Base-by-base conservation (phyloP, 768 basidiomycete genomes). In the Termitomyces eurrhizus region DNA sequence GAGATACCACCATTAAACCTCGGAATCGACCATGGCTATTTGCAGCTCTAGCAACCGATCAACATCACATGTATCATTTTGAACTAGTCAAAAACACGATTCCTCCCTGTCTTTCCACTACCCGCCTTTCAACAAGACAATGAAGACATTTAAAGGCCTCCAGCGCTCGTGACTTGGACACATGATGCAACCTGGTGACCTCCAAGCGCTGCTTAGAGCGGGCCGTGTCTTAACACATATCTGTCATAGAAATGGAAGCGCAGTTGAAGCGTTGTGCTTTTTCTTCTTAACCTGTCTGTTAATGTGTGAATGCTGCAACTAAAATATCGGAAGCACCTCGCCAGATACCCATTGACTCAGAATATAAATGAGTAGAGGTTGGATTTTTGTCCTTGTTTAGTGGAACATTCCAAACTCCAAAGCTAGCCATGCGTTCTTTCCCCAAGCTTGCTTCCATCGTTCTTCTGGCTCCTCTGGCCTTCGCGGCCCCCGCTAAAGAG, bases 401-500 rank as follows among this genome's bases (percentile, higher is more conserved):
- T 41, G 18, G 53, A 52, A 41, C 33, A 48, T 21, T 26, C n/a
- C 13, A 39, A 16, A 51, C 7, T 37, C 36, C 29, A 44, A 24
- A 50, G 26, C 42, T 29, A 59, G 45, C 37, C 8, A 66, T 73
- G 65, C 62, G 65, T 58, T 67, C 66, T 33, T 62, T 67, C 49
- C 55, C 68, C 32, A 72, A 69, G 46, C 66, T 77, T 42, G 60
- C 72, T 29, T 52, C 67, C 35, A 51, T 77, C 35, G 59, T 72
- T 41, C 60, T 72, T 57, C 64, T 76, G 37, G 57, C 70, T 42
- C 68, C 75, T 29, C 67, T 75, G 46, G 67, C 68, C 39, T 46
- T 67, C 35, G 72, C 73, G 33, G 72, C 73, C 24, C 76, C 77
- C 6, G 56, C 69, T 24, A 61, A 61, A 9, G 70, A 67, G 14